A percentile compares a stretch with the other conserved stretches of the same genome.
Conservation (phyloP, 768 basidiomycete species). For the Panaeolus cyanescens region DNA sequence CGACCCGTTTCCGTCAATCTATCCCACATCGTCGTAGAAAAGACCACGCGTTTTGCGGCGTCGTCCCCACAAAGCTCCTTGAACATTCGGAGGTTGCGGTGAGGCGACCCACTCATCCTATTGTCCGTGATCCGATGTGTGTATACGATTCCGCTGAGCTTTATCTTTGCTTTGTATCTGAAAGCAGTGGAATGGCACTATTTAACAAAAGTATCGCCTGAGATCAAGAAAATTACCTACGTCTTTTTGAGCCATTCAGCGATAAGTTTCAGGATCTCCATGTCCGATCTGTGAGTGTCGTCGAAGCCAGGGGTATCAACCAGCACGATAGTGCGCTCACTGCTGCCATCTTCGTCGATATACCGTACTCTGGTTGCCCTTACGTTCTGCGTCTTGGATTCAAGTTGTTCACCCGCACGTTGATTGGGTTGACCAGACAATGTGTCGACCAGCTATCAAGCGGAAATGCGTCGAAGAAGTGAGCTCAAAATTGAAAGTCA, state of each 20-base stretch:
- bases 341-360: conserved; percentile 21
- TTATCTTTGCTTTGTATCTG: conserved; percentile 25
- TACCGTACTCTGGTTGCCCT: conserved; percentile 26
- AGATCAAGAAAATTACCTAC: conserved; percentile 13
- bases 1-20: neutral
- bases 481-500: neutral
- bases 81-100: conserved; percentile 14
- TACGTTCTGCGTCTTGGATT: conserved; percentile 40
- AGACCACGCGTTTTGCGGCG: conserved; percentile 9
- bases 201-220: neutral
- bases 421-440: conserved; percentile 11
- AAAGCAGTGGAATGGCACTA: neutral
- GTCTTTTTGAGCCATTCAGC: conserved; percentile 25
- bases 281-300: conserved; percentile 35
- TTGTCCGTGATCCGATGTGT: conserved; percentile 42
- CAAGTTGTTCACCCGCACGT: conserved; percentile 20
- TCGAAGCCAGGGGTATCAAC: conserved; percentile 40
- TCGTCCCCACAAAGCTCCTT: conserved; percentile 14
- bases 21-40: conserved; percentile 21
- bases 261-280: conserved; percentile 40
- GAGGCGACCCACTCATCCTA: conserved; percentile 9
- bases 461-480: no score
- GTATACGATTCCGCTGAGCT: conserved; percentile 38
- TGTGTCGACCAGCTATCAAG: conserved; percentile 28
- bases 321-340: conserved; percentile 34